These are phyloP conservation scores for Brassica balearica DNA, from an alignment of 441 rosid species.

Conservation along the genomic window DNA sequence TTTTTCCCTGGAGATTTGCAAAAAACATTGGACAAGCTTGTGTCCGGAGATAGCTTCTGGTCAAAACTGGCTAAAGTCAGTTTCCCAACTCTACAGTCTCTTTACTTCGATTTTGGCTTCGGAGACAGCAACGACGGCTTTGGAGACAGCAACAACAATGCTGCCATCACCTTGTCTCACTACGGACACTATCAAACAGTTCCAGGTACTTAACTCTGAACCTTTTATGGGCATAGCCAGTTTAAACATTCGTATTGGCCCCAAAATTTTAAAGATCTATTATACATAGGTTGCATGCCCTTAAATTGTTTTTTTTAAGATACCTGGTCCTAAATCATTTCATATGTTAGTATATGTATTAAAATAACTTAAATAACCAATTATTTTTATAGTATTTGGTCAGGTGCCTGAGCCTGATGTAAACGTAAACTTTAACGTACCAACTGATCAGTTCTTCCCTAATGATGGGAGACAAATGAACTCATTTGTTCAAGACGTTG, in stretches of 20 bases:
- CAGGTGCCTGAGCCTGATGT: not conserved
- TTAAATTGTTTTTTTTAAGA: too few species aligned
- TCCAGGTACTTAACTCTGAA: slow-evolving; percentile 22
- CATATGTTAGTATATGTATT: not conserved
- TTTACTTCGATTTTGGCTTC: slow-evolving; percentile 21
- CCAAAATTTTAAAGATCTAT: too few species aligned
- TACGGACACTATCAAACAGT: not conserved
- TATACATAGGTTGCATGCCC: too few species aligned
- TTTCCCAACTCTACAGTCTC: slow-evolving; percentile 16
- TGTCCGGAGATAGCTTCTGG: slow-evolving; percentile 27
- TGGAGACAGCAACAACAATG: not conserved
- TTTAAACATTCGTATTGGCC: too few species aligned
- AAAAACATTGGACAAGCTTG: slow-evolving; percentile 25
- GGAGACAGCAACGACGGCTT: not conserved
- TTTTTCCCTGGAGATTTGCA: slow-evolving; percentile 29
- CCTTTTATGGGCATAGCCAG: not conserved
- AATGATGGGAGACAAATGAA: not conserved
- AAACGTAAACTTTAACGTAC: not conserved
- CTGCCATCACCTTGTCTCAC: not conserved
- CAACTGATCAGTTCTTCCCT: not conserved
- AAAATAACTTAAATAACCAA: not conserved
- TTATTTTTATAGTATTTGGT: not conserved
- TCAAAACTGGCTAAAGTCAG: not conserved
- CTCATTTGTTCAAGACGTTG: not conserved
- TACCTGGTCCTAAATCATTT: not conserved